Evolutionary conservation across 768 basidiomycete genomes (phyloP), one percentile per base, ranked within the genome.

Genomic region (Termitomyces sp.): DNA sequence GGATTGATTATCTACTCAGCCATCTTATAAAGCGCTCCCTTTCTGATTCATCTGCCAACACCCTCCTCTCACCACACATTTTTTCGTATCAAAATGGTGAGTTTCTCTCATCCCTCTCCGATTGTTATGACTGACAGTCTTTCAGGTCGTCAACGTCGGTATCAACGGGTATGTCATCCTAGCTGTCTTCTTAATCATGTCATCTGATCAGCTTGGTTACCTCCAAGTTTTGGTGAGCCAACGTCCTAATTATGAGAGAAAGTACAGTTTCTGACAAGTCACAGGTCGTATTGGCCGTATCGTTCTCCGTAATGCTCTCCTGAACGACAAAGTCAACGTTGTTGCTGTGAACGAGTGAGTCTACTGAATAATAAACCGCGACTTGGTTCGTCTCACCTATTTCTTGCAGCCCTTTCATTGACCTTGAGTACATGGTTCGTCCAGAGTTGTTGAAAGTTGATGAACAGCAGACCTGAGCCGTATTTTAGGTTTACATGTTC

Each of bases 201-300:
- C 19, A 59, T 63, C 60, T 57, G 47, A 52, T 58, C 56, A 40
- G 44, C 10, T 3, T 37, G 40, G 51, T 21, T 32, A 8, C 28
- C 39, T 44, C 35, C 16, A 28, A 88, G 88, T 79, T 93, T 94
- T 75, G 91, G 91, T 91, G 69, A 70, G 88, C 67, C 43, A 19
- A 19, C 53, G 19, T 43, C 16, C 44, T 32, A 27, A 37, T 32
- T 41, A 37, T 19, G 50, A 19, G 50, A 19, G 14, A 12, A 43
- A n/a, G 7, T 16, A 27, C 32, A 49, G 37, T 62, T 5, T 25
- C 44, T 64, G n/a, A 67, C 40, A 6, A 47, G 30, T 21, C 48
- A 11, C 54, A 94, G 96, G 96, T 81, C 96, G 97, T 81, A 98
- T 98, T 71, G 96, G 97, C 73, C 96, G 97, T 76, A 96, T 98